phyloP scores from a whole-genome alignment of 2,329 filamentous ascomycete genomes.

The Aspergillus caelatus region DNA sequence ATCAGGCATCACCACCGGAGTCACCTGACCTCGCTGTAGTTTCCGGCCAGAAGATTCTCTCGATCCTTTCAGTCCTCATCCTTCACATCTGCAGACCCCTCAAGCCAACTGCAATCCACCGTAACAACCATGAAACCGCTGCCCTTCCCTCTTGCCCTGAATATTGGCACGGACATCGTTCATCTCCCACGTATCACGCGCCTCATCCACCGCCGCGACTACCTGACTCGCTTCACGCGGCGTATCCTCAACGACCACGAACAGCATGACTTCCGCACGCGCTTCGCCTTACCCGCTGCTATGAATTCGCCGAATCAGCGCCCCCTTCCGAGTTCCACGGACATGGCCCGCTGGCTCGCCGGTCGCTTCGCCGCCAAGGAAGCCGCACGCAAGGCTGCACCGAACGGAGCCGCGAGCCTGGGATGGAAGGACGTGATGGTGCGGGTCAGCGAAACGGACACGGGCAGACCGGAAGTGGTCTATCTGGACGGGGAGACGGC shows the following conservation, averaged over 20 bases:
- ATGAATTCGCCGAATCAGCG: not conserved
- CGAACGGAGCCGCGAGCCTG: conserved; percentile 54
- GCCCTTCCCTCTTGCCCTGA: conserved; percentile 66
- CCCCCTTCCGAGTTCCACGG: conserved; percentile 16
- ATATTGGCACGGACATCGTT: conserved; percentile 80
- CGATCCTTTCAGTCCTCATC: not conserved
- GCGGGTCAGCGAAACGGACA: conserved; percentile 29
- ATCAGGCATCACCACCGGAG: not conserved
- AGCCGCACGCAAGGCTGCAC: conserved; percentile 72
- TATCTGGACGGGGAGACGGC: conserved; percentile 31
- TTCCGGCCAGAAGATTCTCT: not conserved
- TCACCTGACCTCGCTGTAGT: not conserved
- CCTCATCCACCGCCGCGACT: conserved; percentile 50
- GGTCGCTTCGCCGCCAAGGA: conserved; percentile 74
- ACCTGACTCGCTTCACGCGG: conserved; percentile 40
- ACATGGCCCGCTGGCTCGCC: conserved; percentile 48
- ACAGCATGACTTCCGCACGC: conserved; percentile 39
- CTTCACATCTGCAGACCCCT: not conserved
- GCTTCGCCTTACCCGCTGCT: conserved; percentile 28
- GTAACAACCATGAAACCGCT: conserved; percentile 34
- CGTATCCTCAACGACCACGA: conserved; percentile 47
- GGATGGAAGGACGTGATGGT: conserved; percentile 64
- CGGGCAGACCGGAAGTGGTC: conserved; percentile 41
- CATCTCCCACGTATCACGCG: conserved; percentile 65
- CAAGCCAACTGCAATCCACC: not conserved